A percentile compares a stretch with the other conserved stretches of the same genome.
Evolutionary conservation across 2,329 filamentous ascomycete genomes (phyloP).

Genomic region (Exserohilum rostratum): DNA sequence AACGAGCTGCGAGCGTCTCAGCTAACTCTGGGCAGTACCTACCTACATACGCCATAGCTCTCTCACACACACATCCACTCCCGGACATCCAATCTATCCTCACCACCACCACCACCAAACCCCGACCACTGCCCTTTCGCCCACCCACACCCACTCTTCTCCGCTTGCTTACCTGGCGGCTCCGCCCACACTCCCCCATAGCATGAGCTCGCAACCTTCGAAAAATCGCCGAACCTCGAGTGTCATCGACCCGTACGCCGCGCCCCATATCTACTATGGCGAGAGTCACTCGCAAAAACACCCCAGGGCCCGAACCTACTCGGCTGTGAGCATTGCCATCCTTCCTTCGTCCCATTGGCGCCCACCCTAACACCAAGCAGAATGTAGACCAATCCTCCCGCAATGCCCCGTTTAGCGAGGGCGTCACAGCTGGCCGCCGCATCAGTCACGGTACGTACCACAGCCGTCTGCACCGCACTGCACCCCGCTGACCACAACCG

Average conservation of each 20-base stretch:
- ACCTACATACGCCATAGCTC: slow-evolving; percentile 27
- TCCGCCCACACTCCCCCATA: slow-evolving; percentile 32
- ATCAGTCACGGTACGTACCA: slow-evolving; percentile 46
- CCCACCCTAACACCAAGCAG: slow-evolving; percentile 27
- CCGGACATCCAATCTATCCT: slow-evolving; percentile 12
- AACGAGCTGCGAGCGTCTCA: neutral
- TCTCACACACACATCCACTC: neutral
- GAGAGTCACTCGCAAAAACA: slow-evolving; percentile 55
- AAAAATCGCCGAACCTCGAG: slow-evolving; percentile 50
- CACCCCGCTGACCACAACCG: slow-evolving; percentile 18
- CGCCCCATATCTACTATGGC: slow-evolving; percentile 66
- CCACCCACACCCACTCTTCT: slow-evolving; percentile 9
- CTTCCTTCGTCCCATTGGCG: neutral
- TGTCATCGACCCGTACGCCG: slow-evolving; percentile 61
- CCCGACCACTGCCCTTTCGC: neutral
- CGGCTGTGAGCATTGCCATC: slow-evolving; percentile 54
- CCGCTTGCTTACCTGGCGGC: slow-evolving; percentile 15
- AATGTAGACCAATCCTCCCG: slow-evolving; percentile 39
- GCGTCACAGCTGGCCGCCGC: slow-evolving; percentile 39
- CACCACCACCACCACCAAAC: slow-evolving; percentile 7
- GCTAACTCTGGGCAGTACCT: slow-evolving; percentile 19
- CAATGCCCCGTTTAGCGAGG: slow-evolving; percentile 37
- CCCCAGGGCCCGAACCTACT: slow-evolving; percentile 60
- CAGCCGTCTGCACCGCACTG: neutral
- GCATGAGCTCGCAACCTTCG: slow-evolving; percentile 51